Evolutionary conservation across 1,284 basidiomycete species (phyloP), one percentile per base, ranked within the genome.

Genomic region (Sporisorium iseilematis-ciliati): DNA sequence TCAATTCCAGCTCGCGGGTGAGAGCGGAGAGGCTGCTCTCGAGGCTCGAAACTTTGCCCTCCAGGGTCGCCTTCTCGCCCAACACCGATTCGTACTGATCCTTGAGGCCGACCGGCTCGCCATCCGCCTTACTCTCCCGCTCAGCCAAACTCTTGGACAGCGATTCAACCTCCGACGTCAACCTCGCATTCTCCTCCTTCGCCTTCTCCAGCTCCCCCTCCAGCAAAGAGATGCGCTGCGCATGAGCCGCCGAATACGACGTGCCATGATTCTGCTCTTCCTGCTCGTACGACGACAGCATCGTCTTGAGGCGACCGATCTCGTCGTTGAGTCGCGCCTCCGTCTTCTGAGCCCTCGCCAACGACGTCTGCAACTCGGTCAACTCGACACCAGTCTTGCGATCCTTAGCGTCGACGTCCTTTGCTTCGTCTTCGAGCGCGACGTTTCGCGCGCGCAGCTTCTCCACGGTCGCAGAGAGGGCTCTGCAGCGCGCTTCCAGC

Each of bases 1-100:
- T 87, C 23, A 87, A 82, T 35, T 92, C 91, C 26, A 92, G 78
- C 86, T 89, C 78, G 86, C 87, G 25, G 20, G 68, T 75, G 38
- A 83, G 60, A 40, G 69, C 68, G 0, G 58, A 16, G 11, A 77
- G 49, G 25, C 73, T 77, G 10, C 46, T 35, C 43, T 81, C 78
- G 29, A 84, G 51, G 42, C 73, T 72, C 0, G 61, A 49, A 10
- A 80, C 61, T 43, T 83, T 82, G 5, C 55, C 38, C 53, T 79
- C 79, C 35, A 81, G 68, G 11, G 48, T 64, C 3, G 77, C 76
- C 23, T 65, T 60, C 12, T 66, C 60, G 3, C 18, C 25, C 25
- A 40, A 6, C 26, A 64, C 7, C 11, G 18, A 11, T 3, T 59
- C 57, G 7, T 59, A 10, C 10, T 38, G 18, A 10, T 33, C 23